Evolutionary conservation across 176 grass and related monocot species (phyloP).

Genomic region (Musa acuminata): DNA sequence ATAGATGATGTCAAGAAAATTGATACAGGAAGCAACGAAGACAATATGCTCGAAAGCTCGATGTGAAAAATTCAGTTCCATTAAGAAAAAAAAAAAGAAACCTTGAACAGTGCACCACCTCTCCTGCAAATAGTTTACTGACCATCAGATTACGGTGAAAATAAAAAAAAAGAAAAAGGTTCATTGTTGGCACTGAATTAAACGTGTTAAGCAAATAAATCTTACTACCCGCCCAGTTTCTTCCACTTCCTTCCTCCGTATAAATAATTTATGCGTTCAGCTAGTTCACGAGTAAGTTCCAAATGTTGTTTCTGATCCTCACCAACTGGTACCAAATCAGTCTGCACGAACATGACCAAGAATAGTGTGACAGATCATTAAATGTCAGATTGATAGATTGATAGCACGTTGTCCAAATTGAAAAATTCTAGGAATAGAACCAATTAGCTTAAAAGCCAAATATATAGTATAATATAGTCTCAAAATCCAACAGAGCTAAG

Average conservation of each 20-base stretch:
- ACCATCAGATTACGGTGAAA: constrained; percentile 22
- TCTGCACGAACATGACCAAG: constrained; percentile 35
- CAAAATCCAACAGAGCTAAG: neutral
- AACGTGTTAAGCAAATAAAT: neutral
- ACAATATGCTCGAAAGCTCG: constrained; percentile 7
- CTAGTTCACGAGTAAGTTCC: constrained; percentile 94
- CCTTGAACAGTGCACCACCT: constrained; percentile 80
- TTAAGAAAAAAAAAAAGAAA: constrained; percentile 16
- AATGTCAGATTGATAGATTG: neutral
- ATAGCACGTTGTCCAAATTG: constrained; percentile 16
- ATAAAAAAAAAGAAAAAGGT: constrained; percentile 1
- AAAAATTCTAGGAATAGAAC: neutral
- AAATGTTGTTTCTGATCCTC: constrained; percentile 99
- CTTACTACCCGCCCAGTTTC: constrained; percentile 77
- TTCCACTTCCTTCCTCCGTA: constrained; percentile 96
- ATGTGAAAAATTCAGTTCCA: neutral
- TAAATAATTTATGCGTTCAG: constrained; percentile 81
- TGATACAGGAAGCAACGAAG: neutral
- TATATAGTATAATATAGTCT: neutral
- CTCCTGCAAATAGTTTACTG: constrained; percentile 49
- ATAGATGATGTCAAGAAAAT: neutral
- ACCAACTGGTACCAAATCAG: constrained; percentile 97
- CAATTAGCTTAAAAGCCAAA: neutral
- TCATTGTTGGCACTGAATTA: neutral
- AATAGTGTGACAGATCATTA: neutral